phyloP scores from a whole-genome alignment of 163 green algal species.

The Chlamydomonas reinhardtii region DNA sequence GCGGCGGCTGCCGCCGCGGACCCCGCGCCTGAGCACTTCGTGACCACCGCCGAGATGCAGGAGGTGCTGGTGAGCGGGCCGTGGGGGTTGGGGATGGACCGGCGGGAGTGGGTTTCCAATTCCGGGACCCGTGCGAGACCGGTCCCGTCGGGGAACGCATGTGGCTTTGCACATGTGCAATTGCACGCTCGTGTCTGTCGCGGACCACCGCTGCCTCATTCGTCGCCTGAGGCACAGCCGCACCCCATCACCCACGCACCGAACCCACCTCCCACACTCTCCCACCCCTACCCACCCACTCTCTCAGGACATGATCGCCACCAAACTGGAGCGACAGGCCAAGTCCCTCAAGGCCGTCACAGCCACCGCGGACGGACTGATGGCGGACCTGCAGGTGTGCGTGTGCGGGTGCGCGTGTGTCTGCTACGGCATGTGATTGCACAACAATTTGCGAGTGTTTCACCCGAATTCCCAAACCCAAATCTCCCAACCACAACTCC shows the following conservation, averaged over 20 bases:
- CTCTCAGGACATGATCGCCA: slow-evolving; percentile 18
- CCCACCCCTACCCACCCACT: too few relatives aligned
- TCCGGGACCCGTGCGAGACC: too few relatives aligned
- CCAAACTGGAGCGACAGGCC: slow-evolving; percentile 19
- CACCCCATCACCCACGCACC: too few relatives aligned
- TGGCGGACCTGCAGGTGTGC: slow-evolving; percentile 38
- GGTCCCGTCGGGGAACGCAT: too few relatives aligned
- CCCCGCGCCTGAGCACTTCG: neutral
- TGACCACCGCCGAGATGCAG: slow-evolving; percentile 29
- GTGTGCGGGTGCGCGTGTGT: neutral
- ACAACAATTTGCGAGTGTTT: too few relatives aligned
- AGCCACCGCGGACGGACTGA: neutral
- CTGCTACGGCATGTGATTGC: too few relatives aligned
- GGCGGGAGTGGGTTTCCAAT: neutral
- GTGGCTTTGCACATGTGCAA: too few relatives aligned
- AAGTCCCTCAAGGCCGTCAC: slow-evolving; percentile 4
- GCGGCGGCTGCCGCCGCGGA: neutral
- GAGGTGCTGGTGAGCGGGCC: slow-evolving; percentile 25
- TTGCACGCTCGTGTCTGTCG: too few relatives aligned
- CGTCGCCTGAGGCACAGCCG: too few relatives aligned
- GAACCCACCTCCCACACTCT: neutral
- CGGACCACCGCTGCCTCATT: too few relatives aligned
- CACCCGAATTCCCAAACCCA: too few relatives aligned
- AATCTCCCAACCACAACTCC: too few relatives aligned
- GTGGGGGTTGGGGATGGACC: neutral